Percentiles rank a stretch among this genome's conserved stretches.
These are phyloP conservation scores for Xylaria telfairii DNA, from an alignment of 495 filamentous ascomycete genomes.

Conservation along the genomic window DNA sequence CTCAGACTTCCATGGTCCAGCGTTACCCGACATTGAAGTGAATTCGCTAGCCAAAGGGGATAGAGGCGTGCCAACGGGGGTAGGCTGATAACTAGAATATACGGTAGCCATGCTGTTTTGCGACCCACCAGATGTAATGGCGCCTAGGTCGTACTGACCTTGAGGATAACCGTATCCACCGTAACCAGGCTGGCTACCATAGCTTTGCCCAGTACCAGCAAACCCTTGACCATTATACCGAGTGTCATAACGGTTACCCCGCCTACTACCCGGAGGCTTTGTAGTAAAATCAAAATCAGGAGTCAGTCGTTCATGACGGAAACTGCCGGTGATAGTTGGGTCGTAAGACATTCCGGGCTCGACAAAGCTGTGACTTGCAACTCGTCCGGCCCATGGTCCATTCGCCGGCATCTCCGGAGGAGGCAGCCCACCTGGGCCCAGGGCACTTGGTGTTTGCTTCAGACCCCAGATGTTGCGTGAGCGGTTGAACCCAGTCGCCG, in stretches of 20 bases:
- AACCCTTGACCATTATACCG: constrained; percentile 41
- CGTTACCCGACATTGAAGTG: constrained; percentile 48
- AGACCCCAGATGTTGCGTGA: constrained; percentile 68
- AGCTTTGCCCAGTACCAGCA: constrained; percentile 25
- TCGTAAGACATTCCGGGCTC: constrained; percentile 40
- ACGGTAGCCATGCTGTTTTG: constrained; percentile 47
- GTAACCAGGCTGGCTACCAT: constrained; percentile 28
- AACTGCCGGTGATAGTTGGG: constrained; percentile 40
- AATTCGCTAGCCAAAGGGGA: constrained; percentile 89
- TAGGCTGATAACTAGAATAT: constrained; percentile 70
- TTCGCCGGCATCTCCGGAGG: constrained; percentile 43
- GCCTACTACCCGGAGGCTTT: constrained; percentile 43
- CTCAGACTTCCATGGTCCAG: constrained; percentile 58
- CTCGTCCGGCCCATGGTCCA: constrained; percentile 48
- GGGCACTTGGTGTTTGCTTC: constrained; percentile 41
- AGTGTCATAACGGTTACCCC: constrained; percentile 51
- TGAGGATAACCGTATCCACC: constrained; percentile 36
- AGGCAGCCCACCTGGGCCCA: constrained; percentile 44
- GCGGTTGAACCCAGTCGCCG: constrained; percentile 64
- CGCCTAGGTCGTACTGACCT: constrained; percentile 44
- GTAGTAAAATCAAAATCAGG: constrained; percentile 53
- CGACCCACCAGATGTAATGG: constrained; percentile 37
- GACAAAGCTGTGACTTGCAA: constrained; percentile 39
- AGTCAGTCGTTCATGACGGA: constrained; percentile 52
- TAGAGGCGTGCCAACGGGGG: constrained; percentile 77